A percentile compares a stretch with the other conserved stretches of the same genome.
Evolutionary conservation across 2,329 filamentous ascomycete genomes (phyloP).

Genomic region (Neonectria punicea): DNA sequence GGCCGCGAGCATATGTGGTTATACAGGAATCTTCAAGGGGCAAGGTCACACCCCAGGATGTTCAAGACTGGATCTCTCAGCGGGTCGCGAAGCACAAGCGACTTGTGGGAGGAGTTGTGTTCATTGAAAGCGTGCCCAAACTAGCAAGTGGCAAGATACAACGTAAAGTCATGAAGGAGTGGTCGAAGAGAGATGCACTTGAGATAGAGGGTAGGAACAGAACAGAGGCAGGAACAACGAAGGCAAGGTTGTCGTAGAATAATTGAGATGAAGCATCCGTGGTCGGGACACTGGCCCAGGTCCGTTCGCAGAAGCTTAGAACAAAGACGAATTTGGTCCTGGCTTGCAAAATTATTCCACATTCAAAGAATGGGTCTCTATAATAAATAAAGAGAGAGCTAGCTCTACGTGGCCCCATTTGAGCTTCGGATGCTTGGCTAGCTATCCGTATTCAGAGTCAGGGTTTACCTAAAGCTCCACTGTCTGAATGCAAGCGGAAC

Average conservation of each 20-base stretch:
- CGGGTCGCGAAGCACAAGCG: conserved; percentile 64
- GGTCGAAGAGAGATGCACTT: conserved; percentile 63
- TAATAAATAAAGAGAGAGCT: neutral
- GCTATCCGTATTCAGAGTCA: neutral
- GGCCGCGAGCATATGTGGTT: conserved; percentile 63
- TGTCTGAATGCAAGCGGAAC: neutral
- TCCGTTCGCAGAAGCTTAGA: neutral
- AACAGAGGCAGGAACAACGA: conserved; percentile 9
- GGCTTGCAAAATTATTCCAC: neutral
- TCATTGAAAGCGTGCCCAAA: conserved; percentile 67
- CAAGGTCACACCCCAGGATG: conserved; percentile 60
- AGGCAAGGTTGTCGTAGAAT: conserved; percentile 9
- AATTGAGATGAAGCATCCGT: too few relatives aligned
- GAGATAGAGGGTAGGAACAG: conserved; percentile 41
- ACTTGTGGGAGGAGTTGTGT: conserved; percentile 62
- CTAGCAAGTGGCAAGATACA: conserved; percentile 68
- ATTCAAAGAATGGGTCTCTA: neutral
- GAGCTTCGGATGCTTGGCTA: neutral
- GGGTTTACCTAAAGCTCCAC: neutral
- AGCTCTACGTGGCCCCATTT: neutral
- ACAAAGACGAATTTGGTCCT: neutral
- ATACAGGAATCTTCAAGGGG: conserved; percentile 58
- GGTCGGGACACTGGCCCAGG: neutral
- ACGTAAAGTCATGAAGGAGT: conserved; percentile 65
- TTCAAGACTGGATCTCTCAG: conserved; percentile 59